Percentiles rank a stretch among this genome's conserved stretches.
Conservation (phyloP, 2,329 filamentous ascomycete species). For the Neophaeococcomyces mojaviensis region DNA sequence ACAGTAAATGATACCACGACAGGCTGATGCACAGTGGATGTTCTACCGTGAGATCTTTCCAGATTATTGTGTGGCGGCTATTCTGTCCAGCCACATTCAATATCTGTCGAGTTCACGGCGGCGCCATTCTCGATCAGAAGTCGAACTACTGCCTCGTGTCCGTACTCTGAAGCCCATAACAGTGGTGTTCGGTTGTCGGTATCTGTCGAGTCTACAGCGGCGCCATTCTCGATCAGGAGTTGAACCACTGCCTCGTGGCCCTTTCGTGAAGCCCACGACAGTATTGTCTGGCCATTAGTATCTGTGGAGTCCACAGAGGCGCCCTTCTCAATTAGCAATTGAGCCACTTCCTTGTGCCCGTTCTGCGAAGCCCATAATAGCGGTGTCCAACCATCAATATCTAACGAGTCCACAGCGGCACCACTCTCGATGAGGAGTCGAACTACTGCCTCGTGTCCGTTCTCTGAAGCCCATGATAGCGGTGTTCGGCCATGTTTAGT, state of each 20-base stretch:
- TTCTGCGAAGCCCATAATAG: background rate
- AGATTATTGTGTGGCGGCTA: too few relatives aligned
- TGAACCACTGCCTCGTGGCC: conserved; percentile 12
- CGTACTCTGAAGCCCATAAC: background rate
- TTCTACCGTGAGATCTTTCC: too few relatives aligned
- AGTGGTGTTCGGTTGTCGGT: conserved; percentile 4
- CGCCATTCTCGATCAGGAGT: conserved; percentile 10
- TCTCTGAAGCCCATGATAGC: too few relatives aligned
- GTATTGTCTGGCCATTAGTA: conserved; percentile 2
- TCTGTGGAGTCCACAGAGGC: conserved; percentile 5
- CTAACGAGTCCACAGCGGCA: background rate
- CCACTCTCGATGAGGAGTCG: too few relatives aligned
- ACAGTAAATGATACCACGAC: too few relatives aligned
- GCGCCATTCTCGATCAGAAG: conserved; percentile 7
- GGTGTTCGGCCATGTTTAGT: too few relatives aligned
- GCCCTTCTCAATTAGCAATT: conserved; percentile 12
- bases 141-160: conserved; percentile 5
- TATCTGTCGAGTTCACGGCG: background rate
- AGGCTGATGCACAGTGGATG: too few relatives aligned
- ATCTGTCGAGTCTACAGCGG: conserved; percentile 4
- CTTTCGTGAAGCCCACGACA: conserved; percentile 6
- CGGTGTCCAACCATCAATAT: background rate
- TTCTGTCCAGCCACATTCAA: too few relatives aligned
- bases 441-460: too few relatives aligned
- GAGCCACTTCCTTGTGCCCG: conserved; percentile 10